phyloP scores from a whole-genome alignment of 495 filamentous ascomycete genomes.

The Neurospora pannonica region DNA sequence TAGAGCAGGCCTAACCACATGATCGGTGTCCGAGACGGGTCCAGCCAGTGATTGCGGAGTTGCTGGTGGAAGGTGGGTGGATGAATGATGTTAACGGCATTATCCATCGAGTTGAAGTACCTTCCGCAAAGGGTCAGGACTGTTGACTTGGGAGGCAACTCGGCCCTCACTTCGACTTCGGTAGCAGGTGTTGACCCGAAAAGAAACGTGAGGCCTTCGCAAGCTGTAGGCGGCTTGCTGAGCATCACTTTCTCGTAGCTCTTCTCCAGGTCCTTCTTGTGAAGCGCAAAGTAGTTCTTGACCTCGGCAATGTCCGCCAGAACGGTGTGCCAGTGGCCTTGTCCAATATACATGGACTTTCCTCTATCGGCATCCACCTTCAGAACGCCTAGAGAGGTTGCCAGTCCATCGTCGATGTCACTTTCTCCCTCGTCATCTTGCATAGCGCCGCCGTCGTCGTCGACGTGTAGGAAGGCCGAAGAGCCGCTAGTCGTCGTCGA shows the following conservation, averaged over 20 bases:
- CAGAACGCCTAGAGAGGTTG: slow-evolving; percentile 77
- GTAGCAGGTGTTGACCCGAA: slow-evolving; percentile 62
- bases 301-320: slow-evolving; percentile 89
- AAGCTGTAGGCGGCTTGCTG: slow-evolving; percentile 46
- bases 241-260: slow-evolving; percentile 56
- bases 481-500: slow-evolving; percentile 54
- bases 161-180: slow-evolving; percentile 65
- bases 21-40: slow-evolving; percentile 66
- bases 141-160: slow-evolving; percentile 69
- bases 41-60: slow-evolving; percentile 82
- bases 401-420: slow-evolving; percentile 73
- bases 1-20: slow-evolving; percentile 89
- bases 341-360: slow-evolving; percentile 78
- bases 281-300: slow-evolving; percentile 67
- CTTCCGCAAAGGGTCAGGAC: slow-evolving; percentile 72
- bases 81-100: slow-evolving; percentile 64
- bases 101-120: slow-evolving; percentile 54
- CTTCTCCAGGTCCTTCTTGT: slow-evolving; percentile 47
- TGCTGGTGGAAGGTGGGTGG: slow-evolving; percentile 77
- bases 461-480: slow-evolving; percentile 44
- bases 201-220: slow-evolving; percentile 59
- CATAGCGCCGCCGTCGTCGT: slow-evolving; percentile 42
- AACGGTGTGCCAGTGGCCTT: slow-evolving; percentile 84
- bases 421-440: slow-evolving; percentile 56
- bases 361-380: slow-evolving; percentile 73